Evolutionary conservation across 2,329 filamentous ascomycete species (phyloP), one percentile per base, ranked within the genome.

Genomic region (Hymenoscyphus linearis): DNA sequence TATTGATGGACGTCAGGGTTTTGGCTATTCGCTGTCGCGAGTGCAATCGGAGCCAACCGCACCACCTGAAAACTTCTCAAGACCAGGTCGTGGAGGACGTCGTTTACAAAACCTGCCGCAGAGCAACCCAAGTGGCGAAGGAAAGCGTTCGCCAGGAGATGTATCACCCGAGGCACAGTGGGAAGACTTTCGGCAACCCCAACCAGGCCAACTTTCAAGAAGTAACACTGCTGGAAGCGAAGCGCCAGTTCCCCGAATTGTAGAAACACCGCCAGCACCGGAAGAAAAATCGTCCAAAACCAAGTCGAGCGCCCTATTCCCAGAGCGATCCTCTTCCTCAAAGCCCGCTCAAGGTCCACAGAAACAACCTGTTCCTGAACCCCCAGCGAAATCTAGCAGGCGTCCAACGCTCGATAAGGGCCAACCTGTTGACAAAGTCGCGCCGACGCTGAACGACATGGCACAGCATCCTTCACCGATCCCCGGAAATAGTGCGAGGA

Each of bases 21-120:
- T 67, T 54, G 69, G 69, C 53, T 69, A 63, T 54, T 67, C 70
- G 27, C 75, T 91, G 36, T 77, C 79, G 5, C 81, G 86, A 66
- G 84, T 89, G 1, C 84, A 88, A 70, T 90, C 90, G 3, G 90
- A 93, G 69, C 87, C 90, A 2, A 75, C 81, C 27, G 71, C 76
- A 4, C 73, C 76, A 4, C 73, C 78, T 6, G 83, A 82, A 62
- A 88, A 87, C 67, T 87, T 85, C 69, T 89, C 87, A 12, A 79
- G 85, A 9, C 85, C 87, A 10, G 68, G 64, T 60, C 71, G 72
- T 52, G 67, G 69, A 25, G 65, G 34, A 22, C 69, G 70, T 27
- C 65, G 71, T 52, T 57, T 66, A 26, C 67, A 70, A 44, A 70
- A 67, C 47, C 26, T 68, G 7, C 58, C 67, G 12, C 65, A 68